A percentile compares a stretch with the other conserved stretches of the same genome.
phyloP scores from a whole-genome alignment of 164 flowering plant species.

The Akebia trifoliata region DNA sequence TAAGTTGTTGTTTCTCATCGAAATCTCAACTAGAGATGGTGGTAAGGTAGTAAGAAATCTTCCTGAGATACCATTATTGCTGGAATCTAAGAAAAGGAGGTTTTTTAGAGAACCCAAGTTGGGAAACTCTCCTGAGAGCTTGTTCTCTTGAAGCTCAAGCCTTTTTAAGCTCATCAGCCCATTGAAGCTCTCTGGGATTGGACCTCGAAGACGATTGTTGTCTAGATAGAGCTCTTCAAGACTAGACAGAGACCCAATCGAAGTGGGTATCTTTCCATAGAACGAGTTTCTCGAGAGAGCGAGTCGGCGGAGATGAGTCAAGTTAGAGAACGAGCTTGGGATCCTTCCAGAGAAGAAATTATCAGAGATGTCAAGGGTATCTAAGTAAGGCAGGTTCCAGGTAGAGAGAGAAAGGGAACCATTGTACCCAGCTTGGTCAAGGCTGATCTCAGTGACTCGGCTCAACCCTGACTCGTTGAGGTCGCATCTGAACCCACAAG shows the following conservation, averaged over 20 bases:
- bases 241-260: conserved; percentile 41
- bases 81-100: conserved; percentile 51
- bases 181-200: conserved; percentile 45
- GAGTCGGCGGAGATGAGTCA: conserved; percentile 55
- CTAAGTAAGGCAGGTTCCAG: conserved; percentile 55
- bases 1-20: conserved; percentile 61
- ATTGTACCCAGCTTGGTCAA: conserved; percentile 80
- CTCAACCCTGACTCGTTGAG: conserved; percentile 21
- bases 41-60: conserved; percentile 47
- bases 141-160: conserved; percentile 68
- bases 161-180: conserved; percentile 39
- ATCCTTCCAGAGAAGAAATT: conserved; percentile 59
- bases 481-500: conserved; percentile 88
- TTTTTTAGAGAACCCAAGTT: conserved; percentile 41
- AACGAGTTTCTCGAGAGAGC: conserved; percentile 64
- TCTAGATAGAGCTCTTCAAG: conserved; percentile 77
- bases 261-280: conserved; percentile 64
- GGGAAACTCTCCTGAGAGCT: conserved; percentile 55
- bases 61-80: conserved; percentile 66
- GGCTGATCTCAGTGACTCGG: conserved; percentile 76
- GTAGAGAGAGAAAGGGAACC: conserved; percentile 42
- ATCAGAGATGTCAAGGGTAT: conserved; percentile 57
- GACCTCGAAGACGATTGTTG: conserved; percentile 49
- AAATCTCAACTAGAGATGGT: conserved; percentile 44
- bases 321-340: conserved; percentile 48